A percentile compares a stretch with the other conserved stretches of the same genome.
Conservation (phyloP, 371 early-diverging fungal species). For the Choanephora cucurbitarum region DNA sequence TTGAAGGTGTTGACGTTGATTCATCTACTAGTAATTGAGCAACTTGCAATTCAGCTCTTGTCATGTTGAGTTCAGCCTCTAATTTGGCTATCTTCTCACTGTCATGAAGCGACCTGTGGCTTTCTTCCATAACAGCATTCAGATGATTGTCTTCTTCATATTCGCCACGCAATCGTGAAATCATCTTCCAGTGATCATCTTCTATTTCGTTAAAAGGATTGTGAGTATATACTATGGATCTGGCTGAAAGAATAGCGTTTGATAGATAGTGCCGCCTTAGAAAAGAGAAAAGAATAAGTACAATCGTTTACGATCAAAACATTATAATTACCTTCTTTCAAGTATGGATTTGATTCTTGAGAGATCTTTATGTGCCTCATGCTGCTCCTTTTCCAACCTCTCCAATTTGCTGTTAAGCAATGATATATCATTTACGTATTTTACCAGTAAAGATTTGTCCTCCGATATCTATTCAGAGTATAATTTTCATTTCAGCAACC, state of each 20-base stretch:
- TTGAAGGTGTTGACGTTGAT: background rate
- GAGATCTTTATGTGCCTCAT: background rate
- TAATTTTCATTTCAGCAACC: background rate
- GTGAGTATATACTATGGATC: background rate
- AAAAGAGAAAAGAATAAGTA: background rate
- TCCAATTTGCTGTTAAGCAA: constrained; percentile 5
- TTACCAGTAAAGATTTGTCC: constrained; percentile 14
- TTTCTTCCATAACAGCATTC: constrained; percentile 21
- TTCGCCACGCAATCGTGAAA: constrained; percentile 26
- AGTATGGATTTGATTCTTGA: background rate
- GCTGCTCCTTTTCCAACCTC: constrained; percentile 7
- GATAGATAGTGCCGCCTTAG: constrained; percentile 10
- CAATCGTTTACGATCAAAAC: background rate
- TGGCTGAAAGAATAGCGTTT: constrained; percentile 1
- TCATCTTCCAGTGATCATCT: constrained; percentile 31
- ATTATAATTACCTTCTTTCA: too few species aligned
- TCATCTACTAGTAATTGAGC: constrained; percentile 24
- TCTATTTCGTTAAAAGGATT: constrained; percentile 7
- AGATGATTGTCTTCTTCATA: constrained; percentile 16
- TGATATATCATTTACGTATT: constrained; percentile 9
- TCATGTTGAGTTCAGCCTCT: constrained; percentile 45
- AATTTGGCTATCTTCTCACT: constrained; percentile 29
- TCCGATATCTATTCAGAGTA: constrained; percentile 11
- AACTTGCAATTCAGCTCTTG: constrained; percentile 38
- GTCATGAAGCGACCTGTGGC: constrained; percentile 27